Evolutionary conservation across 1,284 basidiomycete genomes (phyloP), one percentile per base, ranked within the genome.

Genomic region (Fomitopsis schrenkii): DNA sequence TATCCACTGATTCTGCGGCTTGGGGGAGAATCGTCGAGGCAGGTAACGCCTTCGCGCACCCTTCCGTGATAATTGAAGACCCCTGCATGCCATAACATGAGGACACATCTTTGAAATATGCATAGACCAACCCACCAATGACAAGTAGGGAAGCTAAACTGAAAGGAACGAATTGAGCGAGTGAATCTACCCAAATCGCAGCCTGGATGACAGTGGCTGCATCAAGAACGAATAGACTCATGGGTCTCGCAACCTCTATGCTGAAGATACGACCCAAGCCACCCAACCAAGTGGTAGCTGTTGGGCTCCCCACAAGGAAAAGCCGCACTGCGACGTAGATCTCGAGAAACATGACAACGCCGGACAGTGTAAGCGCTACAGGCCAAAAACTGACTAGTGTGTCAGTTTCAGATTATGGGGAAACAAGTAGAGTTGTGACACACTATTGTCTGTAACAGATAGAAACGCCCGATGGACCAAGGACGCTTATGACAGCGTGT

Each of bases 101-200:
- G 33, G 8, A 10, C 19, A 15, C 41, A 10, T 22, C 12, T 2
- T 30, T 5, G 30, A 41, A 41, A 26, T 17, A 30, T 26, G 54
- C 8, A n/a, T 5, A 17, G 33, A 26, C 9, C 19, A 6, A 54
- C 71, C 59, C 58, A 76, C 75, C 68, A 8, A 85, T 71, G n/a
- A 85, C 81, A 22, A 79, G 60, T 15, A 84, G 61, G 5, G 79
- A 73, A 17, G 79, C 81, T n/a, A 84, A 64, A 62, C 79, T 78
- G 59, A 80, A 78, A 0, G 82, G 81, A 26, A 84, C 66, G 59
- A 80, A 80, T 53, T 83, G 78, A 0, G 75, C 80, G 4, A 83
- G 58, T 9, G 77, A 66, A 52, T 72, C 78, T 22, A 77, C 78
- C 41, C 68, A 65, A 2, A 74, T 70, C 2, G 76, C 74, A 30